Evolutionary conservation across 768 basidiomycete species (phyloP), one percentile per base, ranked within the genome.

Genomic region (Phanerochaete carnosa): DNA sequence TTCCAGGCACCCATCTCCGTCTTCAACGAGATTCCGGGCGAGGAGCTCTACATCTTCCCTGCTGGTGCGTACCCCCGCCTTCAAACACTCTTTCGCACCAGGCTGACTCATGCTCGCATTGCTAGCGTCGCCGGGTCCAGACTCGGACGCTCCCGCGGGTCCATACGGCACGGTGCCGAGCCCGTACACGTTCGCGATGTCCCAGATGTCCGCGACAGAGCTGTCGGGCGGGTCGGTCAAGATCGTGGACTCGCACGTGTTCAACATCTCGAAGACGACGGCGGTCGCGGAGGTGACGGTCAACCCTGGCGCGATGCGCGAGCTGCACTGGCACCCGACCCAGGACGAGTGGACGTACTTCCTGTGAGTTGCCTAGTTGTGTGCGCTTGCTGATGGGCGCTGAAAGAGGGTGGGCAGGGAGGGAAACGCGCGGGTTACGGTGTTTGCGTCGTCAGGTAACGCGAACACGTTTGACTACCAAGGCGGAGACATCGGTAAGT

Each of bases 321-420:
- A 60, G 45, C 55, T 56, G 9, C 58, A 86, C 82, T 88, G 87
- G 87, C 87, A 88, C 66, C 86, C 87, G 4, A 86, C 81, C 15
- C 74, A 83, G 69, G 80, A 83, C 57, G 85, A 86, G 70, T 87
- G 85, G 85, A 77, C 73, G 52, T 83, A 78, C 69, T 83, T 79
- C 79, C 57, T 86, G 84, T 84, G 62, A 30, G 82, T 72, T 11
- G 19, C 29, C n/a, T 33, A 28, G 12, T 57, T 26, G 12, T 23
- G 26, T 12, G 47, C 60, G 25, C 35, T 54, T 22, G 55, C 30
- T 57, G 15, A 49, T 47, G 16, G 49, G 4, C 22, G 30, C 26
- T 33, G n/a, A 30, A 3, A 6, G n/a, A 9, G 23, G n/a, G 8
- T 5, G 25, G 23, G 8, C 58, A 87, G 83, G 32, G 78, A 81